Percentiles rank a stretch among this genome's conserved stretches.
Evolutionary conservation across 1,139 yeast genomes (phyloP).

Genomic region (Nadsonia starkeyi-henricii): DNA sequence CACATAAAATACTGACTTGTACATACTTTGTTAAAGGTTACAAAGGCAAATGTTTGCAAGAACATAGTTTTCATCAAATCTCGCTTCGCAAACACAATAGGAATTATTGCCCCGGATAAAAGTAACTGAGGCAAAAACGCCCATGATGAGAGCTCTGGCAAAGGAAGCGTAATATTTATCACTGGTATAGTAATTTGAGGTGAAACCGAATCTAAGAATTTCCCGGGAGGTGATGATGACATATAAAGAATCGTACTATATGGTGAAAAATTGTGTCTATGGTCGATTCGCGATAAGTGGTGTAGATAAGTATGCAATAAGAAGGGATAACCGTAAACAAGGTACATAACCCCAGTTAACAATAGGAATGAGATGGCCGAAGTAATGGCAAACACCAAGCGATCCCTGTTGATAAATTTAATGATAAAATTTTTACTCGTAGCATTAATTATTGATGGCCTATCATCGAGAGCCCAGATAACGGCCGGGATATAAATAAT

Average conservation of each 20-base stretch:
- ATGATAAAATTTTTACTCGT: constrained; percentile 10
- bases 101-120: constrained; percentile 45
- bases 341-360: constrained; percentile 47
- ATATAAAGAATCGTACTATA: constrained; percentile 65
- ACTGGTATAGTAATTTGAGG: constrained; percentile 10
- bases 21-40: constrained; percentile 83
- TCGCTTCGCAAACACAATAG: constrained; percentile 39
- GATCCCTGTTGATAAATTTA: constrained; percentile 30
- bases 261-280: constrained; percentile 85
- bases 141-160: constrained; percentile 17
- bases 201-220: constrained; percentile 9
- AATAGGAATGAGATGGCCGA: constrained; percentile 31
- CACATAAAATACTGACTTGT: constrained; percentile 86
- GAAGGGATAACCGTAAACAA: constrained; percentile 58
- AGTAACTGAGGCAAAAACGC: constrained; percentile 79
- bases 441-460: constrained; percentile 11
- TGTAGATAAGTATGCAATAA: constrained; percentile 69
- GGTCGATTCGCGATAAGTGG: constrained; percentile 74
- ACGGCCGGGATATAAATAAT: constrained; percentile 61
- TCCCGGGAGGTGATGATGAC: constrained; percentile 20
- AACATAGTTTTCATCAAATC: constrained; percentile 55
- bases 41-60: constrained; percentile 84
- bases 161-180: constrained; percentile 1
- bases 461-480: constrained; percentile 22
- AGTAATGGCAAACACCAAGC: constrained; percentile 33